These are phyloP conservation scores for Lolium rigidum DNA, from an alignment of 176 grass and related monocot genomes.

Conservation along the genomic window DNA sequence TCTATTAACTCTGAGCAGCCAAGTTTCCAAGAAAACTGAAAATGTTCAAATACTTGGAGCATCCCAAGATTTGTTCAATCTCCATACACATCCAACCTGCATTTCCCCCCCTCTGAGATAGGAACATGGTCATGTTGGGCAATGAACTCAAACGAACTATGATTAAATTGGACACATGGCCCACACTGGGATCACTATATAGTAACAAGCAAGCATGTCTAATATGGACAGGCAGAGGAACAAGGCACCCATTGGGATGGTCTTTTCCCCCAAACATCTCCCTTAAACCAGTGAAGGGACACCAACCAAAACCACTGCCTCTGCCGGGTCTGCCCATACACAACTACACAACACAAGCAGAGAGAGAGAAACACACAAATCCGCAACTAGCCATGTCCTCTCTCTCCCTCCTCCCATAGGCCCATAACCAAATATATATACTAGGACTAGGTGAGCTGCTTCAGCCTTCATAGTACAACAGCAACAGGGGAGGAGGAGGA, in stretches of 20 bases:
- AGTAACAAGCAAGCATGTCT: slow-evolving; percentile 38
- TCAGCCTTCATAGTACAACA: slow-evolving; percentile 37
- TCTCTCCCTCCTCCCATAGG: slow-evolving; percentile 1
- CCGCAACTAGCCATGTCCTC: slow-evolving; percentile 44
- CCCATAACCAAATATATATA: slow-evolving; percentile 48
- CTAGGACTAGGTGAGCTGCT: slow-evolving; percentile 43
- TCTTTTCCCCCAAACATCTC: slow-evolving; percentile 46
- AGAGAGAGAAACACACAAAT: slow-evolving; percentile 41
- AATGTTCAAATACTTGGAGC: neutral
- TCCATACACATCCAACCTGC: neutral
- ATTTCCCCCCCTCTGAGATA: neutral
- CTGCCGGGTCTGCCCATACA: slow-evolving; percentile 34
- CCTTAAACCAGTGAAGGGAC: slow-evolving; percentile 53
- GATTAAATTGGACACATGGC: neutral
- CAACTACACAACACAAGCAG: slow-evolving; percentile 32
- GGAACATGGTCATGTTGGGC: neutral
- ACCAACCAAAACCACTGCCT: slow-evolving; percentile 41
- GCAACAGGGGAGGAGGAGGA: slow-evolving; percentile 20
- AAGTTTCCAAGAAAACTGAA: neutral
- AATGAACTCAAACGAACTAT: neutral
- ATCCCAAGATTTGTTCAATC: neutral
- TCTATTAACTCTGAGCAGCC: too few relatives aligned
- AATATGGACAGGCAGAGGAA: slow-evolving; percentile 45
- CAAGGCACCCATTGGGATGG: slow-evolving; percentile 24
- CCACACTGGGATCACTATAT: slow-evolving; percentile 46